Conservation (phyloP, 2,329 filamentous ascomycete genomes). For the Alternaria brassicae region DNA sequence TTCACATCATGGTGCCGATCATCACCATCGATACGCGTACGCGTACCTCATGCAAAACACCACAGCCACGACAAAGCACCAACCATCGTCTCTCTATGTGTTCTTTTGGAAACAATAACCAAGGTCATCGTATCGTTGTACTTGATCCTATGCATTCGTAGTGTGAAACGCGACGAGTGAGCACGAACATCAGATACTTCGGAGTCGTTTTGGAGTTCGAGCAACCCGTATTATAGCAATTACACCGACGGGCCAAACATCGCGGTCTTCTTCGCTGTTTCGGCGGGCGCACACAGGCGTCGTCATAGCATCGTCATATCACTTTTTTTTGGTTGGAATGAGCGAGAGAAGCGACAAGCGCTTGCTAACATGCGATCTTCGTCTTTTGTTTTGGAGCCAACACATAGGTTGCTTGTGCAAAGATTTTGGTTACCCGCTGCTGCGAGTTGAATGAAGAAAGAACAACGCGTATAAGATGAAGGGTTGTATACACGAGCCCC, state of each 20-base stretch:
- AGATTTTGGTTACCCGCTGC: not conserved
- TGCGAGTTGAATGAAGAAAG: not conserved
- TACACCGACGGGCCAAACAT: not conserved
- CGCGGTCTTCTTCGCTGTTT: not conserved
- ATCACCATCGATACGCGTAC: not conserved
- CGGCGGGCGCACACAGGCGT: too few relatives aligned
- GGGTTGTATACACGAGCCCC: rapidly evolving
- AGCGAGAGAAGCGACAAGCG: not conserved
- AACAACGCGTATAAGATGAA: not conserved
- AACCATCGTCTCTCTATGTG: not conserved
- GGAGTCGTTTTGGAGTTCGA: not conserved
- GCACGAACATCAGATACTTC: not conserved
- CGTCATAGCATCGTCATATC: not conserved
- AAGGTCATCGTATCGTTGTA: not conserved
- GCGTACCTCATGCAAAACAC: not conserved
- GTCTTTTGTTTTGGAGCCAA: not conserved
- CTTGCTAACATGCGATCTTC: not conserved
- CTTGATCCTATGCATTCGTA: not conserved
- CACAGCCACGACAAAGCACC: not conserved
- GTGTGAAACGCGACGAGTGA: not conserved
- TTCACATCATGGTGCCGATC: not conserved
- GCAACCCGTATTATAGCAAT: not conserved
- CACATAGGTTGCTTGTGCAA: rapidly evolving
- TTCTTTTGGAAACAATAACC: too few relatives aligned
- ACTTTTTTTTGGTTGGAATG: not conserved